These are phyloP conservation scores for Euphorbia corollata DNA, from an alignment of 441 rosid genomes.

Conservation along the genomic window DNA sequence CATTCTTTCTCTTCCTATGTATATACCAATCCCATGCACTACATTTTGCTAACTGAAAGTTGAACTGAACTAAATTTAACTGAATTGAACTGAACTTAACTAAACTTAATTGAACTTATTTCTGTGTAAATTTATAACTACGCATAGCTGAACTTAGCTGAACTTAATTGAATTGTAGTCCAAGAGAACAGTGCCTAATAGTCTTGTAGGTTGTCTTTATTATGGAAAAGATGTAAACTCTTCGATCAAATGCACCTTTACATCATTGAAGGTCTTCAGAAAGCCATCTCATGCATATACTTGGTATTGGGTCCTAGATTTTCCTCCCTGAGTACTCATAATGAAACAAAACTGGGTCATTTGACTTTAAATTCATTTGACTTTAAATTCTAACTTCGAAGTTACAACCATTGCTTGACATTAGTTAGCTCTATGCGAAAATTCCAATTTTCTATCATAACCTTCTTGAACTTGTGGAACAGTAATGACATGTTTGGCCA, in stretches of 20 bases:
- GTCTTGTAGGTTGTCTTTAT: neutral
- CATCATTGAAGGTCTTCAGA: neutral
- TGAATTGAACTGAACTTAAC: too few species aligned
- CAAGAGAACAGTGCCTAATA: neutral
- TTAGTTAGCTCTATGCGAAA: neutral
- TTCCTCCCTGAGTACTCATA: neutral
- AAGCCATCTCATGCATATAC: neutral
- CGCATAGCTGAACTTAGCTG: too few species aligned
- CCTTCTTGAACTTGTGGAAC: neutral
- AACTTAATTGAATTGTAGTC: too few species aligned
- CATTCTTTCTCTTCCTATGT: neutral
- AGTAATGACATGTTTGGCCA: too few species aligned
- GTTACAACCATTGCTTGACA: neutral
- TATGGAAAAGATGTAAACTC: neutral
- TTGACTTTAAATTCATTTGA: too few species aligned
- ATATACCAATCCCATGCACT: neutral
- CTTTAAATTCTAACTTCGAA: neutral
- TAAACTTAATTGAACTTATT: too few species aligned
- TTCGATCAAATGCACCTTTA: neutral
- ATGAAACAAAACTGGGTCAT: neutral
- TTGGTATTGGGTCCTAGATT: neutral
- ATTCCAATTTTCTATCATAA: neutral
- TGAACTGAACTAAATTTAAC: too few species aligned
- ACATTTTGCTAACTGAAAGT: neutral
- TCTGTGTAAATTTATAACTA: too few species aligned